Conservation (phyloP, 148 eudicot genomes). For the Agrostemma githago region DNA sequence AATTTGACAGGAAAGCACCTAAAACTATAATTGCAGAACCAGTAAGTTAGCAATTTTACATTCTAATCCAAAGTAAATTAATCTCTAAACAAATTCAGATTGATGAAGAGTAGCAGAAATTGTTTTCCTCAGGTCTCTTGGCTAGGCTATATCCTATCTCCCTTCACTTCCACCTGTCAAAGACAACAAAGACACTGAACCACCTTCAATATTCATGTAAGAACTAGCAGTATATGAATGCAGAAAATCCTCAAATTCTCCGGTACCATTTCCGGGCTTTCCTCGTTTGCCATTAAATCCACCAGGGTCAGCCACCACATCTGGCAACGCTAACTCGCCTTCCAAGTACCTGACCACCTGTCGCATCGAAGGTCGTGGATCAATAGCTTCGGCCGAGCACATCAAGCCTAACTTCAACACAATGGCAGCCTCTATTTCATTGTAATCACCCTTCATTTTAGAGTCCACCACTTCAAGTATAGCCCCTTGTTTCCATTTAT, state of each 20-base stretch:
- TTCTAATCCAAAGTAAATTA: neutral
- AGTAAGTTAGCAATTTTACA: conserved; percentile 16
- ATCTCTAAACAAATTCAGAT: conserved; percentile 14
- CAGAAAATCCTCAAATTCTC: conserved; percentile 46
- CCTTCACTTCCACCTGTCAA: conserved; percentile 25
- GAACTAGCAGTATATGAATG: conserved; percentile 53
- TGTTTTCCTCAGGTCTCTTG: neutral
- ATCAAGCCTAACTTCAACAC: conserved; percentile 62
- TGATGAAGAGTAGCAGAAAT: neutral
- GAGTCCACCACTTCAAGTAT: conserved; percentile 59
- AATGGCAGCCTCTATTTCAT: conserved; percentile 46
- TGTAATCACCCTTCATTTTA: conserved; percentile 49
- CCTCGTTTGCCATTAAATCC: conserved; percentile 34
- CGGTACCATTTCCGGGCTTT: conserved; percentile 15
- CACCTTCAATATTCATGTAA: conserved; percentile 42
- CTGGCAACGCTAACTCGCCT: conserved; percentile 57
- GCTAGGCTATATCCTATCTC: conserved; percentile 17
- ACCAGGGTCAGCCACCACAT: conserved; percentile 35
- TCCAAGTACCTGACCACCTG: conserved; percentile 72
- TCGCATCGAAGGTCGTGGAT: conserved; percentile 58
- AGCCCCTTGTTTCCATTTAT: conserved; percentile 51
- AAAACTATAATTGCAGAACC: conserved; percentile 10
- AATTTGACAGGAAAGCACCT: neutral
- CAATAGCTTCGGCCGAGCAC: conserved; percentile 54
- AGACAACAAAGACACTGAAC: conserved; percentile 32